A percentile compares a stretch with the other conserved stretches of the same genome.
Evolutionary conservation across 2,329 filamentous ascomycete species (phyloP).

Genomic region (Fusarium sarcochroum): DNA sequence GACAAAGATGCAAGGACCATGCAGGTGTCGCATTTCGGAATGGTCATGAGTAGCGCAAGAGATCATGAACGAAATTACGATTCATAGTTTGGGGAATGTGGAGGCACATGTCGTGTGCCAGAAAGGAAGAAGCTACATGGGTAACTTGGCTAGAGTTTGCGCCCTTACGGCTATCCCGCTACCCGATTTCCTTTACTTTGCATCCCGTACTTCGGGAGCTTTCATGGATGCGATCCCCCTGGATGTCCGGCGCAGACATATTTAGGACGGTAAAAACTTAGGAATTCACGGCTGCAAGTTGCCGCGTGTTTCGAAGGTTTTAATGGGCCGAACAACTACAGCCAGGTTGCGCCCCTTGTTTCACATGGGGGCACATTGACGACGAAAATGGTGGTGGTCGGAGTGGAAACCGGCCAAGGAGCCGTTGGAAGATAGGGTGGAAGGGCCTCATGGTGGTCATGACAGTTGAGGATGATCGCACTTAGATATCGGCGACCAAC

Average conservation of each 20-base stretch:
- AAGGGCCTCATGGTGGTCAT: conserved; percentile 32
- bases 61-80: conserved; percentile 26
- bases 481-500: conserved; percentile 37
- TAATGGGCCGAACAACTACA: conserved; percentile 39
- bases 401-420: conserved; percentile 31
- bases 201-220: conserved; percentile 25
- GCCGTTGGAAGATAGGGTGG: conserved; percentile 22
- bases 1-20: conserved; percentile 26
- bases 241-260: conserved; percentile 30
- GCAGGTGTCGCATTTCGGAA: conserved; percentile 22
- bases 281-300: conserved; percentile 36
- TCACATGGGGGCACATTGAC: conserved; percentile 39
- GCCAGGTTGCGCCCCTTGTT: conserved; percentile 42
- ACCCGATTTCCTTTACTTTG: conserved; percentile 32
- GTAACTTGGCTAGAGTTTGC: conserved; percentile 37
- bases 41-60: conserved; percentile 28
- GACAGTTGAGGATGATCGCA: conserved; percentile 28
- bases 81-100: conserved; percentile 13
- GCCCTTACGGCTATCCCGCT: conserved; percentile 30
- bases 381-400: conserved; percentile 35
- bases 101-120: conserved; percentile 8
- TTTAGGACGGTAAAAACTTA: conserved; percentile 25
- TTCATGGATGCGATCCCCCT: conserved; percentile 21
- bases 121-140: conserved; percentile 20
- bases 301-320: conserved; percentile 45